These are phyloP conservation scores for Cadophora luteo-olivacea DNA, from an alignment of 2,329 filamentous ascomycete genomes.

Conservation along the genomic window DNA sequence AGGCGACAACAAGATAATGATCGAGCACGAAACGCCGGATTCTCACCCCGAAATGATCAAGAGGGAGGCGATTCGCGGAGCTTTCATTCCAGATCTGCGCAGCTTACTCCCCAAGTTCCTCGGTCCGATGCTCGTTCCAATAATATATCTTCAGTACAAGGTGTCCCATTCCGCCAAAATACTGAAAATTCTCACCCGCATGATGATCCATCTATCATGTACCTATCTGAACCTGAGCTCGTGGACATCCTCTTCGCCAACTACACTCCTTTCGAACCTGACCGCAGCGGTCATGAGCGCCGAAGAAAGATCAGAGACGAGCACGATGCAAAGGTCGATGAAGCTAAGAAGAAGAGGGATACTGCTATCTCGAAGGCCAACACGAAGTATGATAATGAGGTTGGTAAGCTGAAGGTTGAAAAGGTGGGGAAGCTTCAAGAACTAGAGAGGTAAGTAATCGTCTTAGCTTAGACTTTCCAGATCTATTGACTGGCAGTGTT, in stretches of 20 bases:
- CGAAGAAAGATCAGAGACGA: slow-evolving; percentile 2
- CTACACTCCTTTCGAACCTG: background rate
- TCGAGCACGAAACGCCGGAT: too few relatives aligned
- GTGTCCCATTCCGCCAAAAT: too few relatives aligned
- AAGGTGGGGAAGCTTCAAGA: background rate
- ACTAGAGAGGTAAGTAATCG: background rate
- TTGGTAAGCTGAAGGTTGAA: background rate
- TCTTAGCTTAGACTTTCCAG: background rate
- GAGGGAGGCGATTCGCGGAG: too few relatives aligned
- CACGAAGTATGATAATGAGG: background rate
- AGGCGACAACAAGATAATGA: too few relatives aligned
- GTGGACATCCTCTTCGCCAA: background rate
- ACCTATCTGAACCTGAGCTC: background rate
- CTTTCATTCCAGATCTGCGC: too few relatives aligned
- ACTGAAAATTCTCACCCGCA: too few relatives aligned
- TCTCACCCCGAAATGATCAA: too few relatives aligned
- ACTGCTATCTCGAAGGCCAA: background rate
- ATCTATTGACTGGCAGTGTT: background rate
- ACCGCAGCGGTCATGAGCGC: background rate
- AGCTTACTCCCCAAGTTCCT: too few relatives aligned
- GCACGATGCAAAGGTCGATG: background rate
- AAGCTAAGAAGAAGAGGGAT: background rate
- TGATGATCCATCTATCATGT: background rate
- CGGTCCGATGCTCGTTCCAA: background rate
- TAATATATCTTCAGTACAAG: background rate